Evolutionary conservation across 139 green algal species (phyloP).

Genomic region (Coelastrella sp.): DNA sequence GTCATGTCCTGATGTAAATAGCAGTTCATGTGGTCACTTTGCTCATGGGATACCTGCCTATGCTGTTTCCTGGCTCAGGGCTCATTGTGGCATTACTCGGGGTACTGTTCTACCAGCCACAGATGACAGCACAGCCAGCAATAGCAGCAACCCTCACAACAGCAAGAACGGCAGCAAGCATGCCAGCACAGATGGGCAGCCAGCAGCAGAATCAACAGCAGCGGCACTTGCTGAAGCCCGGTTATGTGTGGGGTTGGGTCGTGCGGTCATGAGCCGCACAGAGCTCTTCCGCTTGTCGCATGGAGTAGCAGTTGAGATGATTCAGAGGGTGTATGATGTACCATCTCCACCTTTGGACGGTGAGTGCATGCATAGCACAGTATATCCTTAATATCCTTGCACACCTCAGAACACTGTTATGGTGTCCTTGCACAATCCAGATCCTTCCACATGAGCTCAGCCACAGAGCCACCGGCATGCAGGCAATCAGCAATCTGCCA

Average conservation of each 20-base stretch:
- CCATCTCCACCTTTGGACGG: constrained; percentile 31
- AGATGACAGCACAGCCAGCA: neutral
- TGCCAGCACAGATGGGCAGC: neutral
- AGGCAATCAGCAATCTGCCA: too few relatives aligned
- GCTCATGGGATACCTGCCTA: too few relatives aligned
- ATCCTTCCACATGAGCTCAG: too few relatives aligned
- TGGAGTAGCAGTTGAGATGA: constrained; percentile 66
- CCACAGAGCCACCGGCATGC: too few relatives aligned
- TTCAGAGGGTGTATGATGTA: constrained; percentile 57
- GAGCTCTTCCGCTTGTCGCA: constrained; percentile 74
- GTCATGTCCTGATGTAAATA: too few relatives aligned
- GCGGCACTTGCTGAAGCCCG: neutral
- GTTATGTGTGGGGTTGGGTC: constrained; percentile 79
- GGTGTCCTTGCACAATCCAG: neutral
- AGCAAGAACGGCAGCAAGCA: neutral
- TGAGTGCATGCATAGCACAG: too few relatives aligned
- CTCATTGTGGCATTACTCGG: constrained; percentile 62
- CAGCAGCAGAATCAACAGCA: constrained; percentile 5
- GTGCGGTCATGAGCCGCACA: constrained; percentile 62
- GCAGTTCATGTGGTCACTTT: neutral
- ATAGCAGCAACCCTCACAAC: neutral
- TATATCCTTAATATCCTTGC: neutral
- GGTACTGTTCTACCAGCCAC: constrained; percentile 62
- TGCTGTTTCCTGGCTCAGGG: too few relatives aligned
- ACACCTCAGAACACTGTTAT: neutral